A percentile compares a stretch with the other conserved stretches of the same genome.
Conservation (phyloP, 208 protist species). For the Acanthamoeba royreba region DNA sequence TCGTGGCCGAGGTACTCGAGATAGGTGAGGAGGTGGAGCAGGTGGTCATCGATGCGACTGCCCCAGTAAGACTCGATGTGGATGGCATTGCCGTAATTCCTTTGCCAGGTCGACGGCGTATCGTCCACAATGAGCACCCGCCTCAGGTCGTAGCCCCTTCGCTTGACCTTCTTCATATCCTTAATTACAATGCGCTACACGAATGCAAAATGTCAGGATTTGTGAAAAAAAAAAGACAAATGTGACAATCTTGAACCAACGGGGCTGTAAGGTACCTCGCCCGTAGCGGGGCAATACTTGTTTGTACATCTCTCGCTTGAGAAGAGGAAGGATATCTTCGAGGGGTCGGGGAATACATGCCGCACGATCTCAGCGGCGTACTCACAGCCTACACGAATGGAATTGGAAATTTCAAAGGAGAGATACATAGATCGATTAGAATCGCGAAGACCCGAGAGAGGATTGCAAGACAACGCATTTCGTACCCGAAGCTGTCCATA, state of each 20-base stretch:
- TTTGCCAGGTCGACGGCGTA: not conserved
- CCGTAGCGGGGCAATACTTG: not conserved
- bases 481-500: slow-evolving; percentile 20
- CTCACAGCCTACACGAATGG: not conserved
- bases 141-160: not conserved
- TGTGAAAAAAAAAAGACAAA: not conserved
- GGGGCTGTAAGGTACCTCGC: not conserved
- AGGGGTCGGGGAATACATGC: slow-evolving; percentile 10
- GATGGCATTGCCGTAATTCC: slow-evolving; percentile 27
- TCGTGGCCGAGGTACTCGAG: not conserved
- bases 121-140: slow-evolving; percentile 4
- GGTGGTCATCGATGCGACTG: not conserved
- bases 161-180: slow-evolving; percentile 30
- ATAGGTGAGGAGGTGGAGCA: slow-evolving; percentile 5
- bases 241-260: not conserved
- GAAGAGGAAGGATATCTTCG: not conserved
- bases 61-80: slow-evolving; percentile 28
- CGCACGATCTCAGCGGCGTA: slow-evolving; percentile 21
- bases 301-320: slow-evolving; percentile 30
- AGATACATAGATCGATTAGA: not conserved
- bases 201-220: not conserved
- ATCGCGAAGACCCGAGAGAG: not conserved
- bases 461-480: not conserved
- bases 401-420: not conserved
- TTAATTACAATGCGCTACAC: slow-evolving; percentile 14